Evolutionary conservation across 768 basidiomycete genomes (phyloP).

Genomic region (Naganishia friedmannii): DNA sequence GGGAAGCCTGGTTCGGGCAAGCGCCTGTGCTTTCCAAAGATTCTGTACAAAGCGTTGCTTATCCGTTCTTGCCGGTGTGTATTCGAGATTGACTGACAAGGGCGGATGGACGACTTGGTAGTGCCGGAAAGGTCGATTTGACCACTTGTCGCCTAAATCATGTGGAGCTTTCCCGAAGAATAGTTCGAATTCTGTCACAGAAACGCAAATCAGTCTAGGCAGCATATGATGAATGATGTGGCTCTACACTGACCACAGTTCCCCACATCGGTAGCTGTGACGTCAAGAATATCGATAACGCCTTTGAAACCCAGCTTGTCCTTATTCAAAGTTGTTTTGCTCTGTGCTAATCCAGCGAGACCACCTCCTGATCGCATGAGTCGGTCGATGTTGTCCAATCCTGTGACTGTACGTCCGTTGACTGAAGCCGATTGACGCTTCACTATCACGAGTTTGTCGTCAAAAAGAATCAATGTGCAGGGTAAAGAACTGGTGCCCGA

Average conservation of each 20-base stretch:
- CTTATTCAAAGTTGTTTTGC: conserved; percentile 63
- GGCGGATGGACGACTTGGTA: conserved; percentile 76
- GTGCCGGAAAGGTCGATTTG: conserved; percentile 76
- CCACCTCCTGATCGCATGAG: conserved; percentile 60
- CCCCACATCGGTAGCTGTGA: conserved; percentile 74
- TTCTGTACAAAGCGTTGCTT: conserved; percentile 83
- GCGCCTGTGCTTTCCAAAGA: conserved; percentile 82
- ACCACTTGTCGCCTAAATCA: conserved; percentile 82
- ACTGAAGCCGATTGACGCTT: conserved; percentile 62
- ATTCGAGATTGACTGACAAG: conserved; percentile 64
- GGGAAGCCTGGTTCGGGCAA: conserved; percentile 67
- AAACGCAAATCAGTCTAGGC: not conserved
- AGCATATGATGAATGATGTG: too few species aligned
- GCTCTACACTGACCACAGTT: conserved; percentile 65
- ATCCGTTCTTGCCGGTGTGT: conserved; percentile 62
- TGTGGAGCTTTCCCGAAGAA: conserved; percentile 78
- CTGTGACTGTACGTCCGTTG: conserved; percentile 51
- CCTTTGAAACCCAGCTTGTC: conserved; percentile 79
- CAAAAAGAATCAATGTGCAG: conserved; percentile 87
- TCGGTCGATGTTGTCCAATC: conserved; percentile 64
- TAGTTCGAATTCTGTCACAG: conserved; percentile 69
- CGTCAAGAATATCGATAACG: conserved; percentile 75
- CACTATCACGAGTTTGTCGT: conserved; percentile 86
- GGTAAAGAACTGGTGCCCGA: conserved; percentile 60
- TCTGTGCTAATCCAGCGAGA: conserved; percentile 70